Base-by-base conservation (phyloP, 805 yeast species). In the Barnettozyma siamensis region DNA sequence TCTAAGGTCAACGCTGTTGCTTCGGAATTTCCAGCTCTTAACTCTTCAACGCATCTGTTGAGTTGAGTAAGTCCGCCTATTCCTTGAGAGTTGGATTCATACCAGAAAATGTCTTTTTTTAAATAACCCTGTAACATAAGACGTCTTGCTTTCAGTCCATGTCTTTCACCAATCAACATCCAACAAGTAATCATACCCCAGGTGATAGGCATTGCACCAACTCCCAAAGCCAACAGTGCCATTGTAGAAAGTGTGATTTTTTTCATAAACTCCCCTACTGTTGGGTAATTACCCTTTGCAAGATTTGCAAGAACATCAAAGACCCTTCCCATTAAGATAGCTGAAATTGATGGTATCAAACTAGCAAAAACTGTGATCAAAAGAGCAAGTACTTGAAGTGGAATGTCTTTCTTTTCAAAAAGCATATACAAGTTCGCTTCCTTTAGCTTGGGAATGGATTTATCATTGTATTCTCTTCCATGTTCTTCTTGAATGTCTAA, bases 41-140 rank as follows among this genome's bases (percentile, higher is more conserved):
- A 55, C 51, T 87, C 94, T 60, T 87, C 93, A 21, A 84, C 66
- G 54, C 88, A 77, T 51, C 95, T 60, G 62, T 82, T 82, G 7
- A 76, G 59, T 55, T 80, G 88, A 7, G 80, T 68, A 12, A 83
- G 53, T 18, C 75, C 73, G 8, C 96, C 95, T 50, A 76, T 67
- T 1, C 81, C 49, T 31, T 76, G 73, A 2, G 66, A 63, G 38
- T 72, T 70, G 1, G 56, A 51, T 42, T 87, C 95, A 53, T 73
- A 79, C 93, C 93, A 86, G 16, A 63, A 60, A 24, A 77, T 54
- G 0, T 74, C 64, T 44, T 72, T 67, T 17, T 57, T 50, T 15
- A 85, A 46, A 21, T 83, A 60, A 1, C 72, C 63, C 1, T 50
- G 38, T 37, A 74, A 72, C 4, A 87, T 45, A 3, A 46, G 37